These are phyloP conservation scores for Voacanga thouarsii DNA, from an alignment of 257 asterid genomes.

Conservation along the genomic window DNA sequence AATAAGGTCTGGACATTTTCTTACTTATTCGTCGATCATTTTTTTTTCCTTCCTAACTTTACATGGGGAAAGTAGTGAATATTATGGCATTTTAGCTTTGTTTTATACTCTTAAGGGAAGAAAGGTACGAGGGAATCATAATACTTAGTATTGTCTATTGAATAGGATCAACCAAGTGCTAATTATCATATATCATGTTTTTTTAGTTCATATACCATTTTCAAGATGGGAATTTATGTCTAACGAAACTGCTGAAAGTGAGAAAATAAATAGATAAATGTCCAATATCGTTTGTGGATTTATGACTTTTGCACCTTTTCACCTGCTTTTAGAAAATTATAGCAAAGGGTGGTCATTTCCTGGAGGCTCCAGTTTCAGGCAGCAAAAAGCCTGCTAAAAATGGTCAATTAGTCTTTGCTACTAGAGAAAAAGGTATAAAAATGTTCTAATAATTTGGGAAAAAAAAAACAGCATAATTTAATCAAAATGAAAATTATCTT, in stretches of 20 bases:
- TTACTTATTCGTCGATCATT: neutral
- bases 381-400: conserved; percentile 99
- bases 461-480: no score
- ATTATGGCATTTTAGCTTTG: no score
- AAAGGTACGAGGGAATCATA: neutral
- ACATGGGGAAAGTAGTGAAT: no score
- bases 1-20: conserved; percentile 47
- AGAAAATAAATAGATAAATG: neutral
- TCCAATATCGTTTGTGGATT: conserved; percentile 1
- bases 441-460: no score
- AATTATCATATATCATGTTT: neutral
- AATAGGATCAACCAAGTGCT: neutral
- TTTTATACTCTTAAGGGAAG: no score
- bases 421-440: conserved; percentile 97
- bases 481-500: no score
- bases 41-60: neutral
- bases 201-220: neutral
- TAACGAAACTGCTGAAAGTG: neutral
- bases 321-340: conserved; percentile 63
- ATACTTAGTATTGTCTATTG: neutral
- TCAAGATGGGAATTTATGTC: neutral
- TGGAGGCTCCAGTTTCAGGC: conserved; percentile 97
- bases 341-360: conserved; percentile 72
- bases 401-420: conserved; percentile 96
- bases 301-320: conserved; percentile 8